A percentile compares a stretch with the other conserved stretches of the same genome.
Conservation (phyloP, 176 grass and related monocot genomes). For the Areca catechu region DNA sequence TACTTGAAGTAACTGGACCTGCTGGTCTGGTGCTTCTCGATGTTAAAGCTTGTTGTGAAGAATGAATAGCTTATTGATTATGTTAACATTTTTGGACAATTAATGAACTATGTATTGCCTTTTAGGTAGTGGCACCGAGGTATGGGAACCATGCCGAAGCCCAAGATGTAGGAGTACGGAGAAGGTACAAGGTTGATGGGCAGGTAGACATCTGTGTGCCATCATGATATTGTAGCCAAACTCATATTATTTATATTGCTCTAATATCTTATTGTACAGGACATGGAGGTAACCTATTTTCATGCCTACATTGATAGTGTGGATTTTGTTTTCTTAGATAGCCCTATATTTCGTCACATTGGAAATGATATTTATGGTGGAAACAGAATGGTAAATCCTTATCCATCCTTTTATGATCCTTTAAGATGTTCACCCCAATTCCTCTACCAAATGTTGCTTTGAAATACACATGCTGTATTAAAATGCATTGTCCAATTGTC, state of each 20-base stretch:
- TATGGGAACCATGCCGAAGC: constrained; percentile 63
- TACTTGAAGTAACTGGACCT: too few relatives aligned
- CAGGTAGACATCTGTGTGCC: constrained; percentile 47
- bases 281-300: constrained; percentile 81
- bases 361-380: constrained; percentile 85
- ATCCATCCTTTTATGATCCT: constrained; percentile 10
- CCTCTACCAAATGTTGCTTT: too few relatives aligned
- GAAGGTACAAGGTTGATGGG: constrained; percentile 61
- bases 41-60: too few relatives aligned
- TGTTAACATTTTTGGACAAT: too few relatives aligned
- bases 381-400: constrained; percentile 56
- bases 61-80: too few relatives aligned
- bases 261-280: constrained; percentile 33
- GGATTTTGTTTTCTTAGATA: constrained; percentile 93
- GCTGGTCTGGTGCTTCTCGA: too few relatives aligned
- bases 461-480: too few relatives aligned
- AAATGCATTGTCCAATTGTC: too few relatives aligned
- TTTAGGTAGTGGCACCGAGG: constrained; percentile 66
- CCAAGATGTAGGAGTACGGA: constrained; percentile 52
- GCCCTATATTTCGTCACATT: constrained; percentile 59
- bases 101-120: constrained; percentile 11
- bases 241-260: neutral
- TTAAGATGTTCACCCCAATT: too few relatives aligned
- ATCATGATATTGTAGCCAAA: neutral
- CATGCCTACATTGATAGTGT: constrained; percentile 78